Percentiles rank a stretch among this genome's conserved stretches.
These are phyloP conservation scores for Phaeodactylum tricornutum DNA, from an alignment of 108 stramenopile species.

Conservation along the genomic window DNA sequence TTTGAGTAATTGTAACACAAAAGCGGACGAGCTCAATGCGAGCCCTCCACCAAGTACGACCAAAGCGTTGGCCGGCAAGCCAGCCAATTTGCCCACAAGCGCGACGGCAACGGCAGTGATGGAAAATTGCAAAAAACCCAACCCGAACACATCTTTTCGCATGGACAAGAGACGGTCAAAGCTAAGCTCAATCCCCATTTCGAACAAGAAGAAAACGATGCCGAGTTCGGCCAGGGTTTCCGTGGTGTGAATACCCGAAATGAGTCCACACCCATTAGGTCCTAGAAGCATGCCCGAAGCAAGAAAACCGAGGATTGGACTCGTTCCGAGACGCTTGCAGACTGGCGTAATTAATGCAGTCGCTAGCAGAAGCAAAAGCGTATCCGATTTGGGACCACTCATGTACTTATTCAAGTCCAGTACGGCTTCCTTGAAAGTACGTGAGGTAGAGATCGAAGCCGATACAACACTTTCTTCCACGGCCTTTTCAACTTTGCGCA, in stretches of 20 bases:
- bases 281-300: conserved; percentile 85
- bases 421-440: conserved; percentile 51
- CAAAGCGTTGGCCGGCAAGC: conserved; percentile 60
- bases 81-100: conserved; percentile 33
- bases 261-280: conserved; percentile 81
- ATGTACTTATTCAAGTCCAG: conserved; percentile 50
- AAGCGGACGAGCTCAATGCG: conserved; percentile 85
- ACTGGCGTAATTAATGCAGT: conserved; percentile 86
- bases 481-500: not conserved
- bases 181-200: conserved; percentile 95
- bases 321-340: conserved; percentile 73
- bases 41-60: conserved; percentile 88
- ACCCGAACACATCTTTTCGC: conserved; percentile 89
- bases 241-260: conserved; percentile 69
- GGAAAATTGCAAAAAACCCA: conserved; percentile 82
- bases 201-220: conserved; percentile 95
- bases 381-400: conserved; percentile 82
- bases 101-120: conserved; percentile 65
- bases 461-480: conserved; percentile 16
- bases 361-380: conserved; percentile 74
- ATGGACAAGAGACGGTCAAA: conserved; percentile 73
- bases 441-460: conserved; percentile 22
- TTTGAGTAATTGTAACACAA: conserved; percentile 91
- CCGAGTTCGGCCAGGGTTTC: conserved; percentile 87
- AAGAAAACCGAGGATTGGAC: conserved; percentile 90